Evolutionary conservation across 2,329 filamentous ascomycete species (phyloP).

Genomic region (Botrytis cinerea): DNA sequence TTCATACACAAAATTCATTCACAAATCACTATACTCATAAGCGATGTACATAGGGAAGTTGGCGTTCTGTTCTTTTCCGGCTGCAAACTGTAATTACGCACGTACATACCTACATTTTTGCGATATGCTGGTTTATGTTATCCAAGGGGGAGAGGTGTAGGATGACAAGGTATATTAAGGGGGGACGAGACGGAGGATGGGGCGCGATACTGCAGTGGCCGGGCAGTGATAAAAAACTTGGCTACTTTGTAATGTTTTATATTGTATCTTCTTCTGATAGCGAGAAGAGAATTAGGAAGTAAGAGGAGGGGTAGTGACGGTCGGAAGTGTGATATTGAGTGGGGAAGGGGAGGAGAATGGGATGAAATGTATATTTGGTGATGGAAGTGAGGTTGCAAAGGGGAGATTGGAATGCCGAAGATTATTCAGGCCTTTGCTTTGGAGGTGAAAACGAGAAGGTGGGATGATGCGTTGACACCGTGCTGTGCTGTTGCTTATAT

Average conservation of each 20-base stretch:
- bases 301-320: background rate
- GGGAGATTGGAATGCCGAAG: background rate
- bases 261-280: conserved; percentile 12
- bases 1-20: conserved; percentile 3
- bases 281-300: background rate
- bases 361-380: conserved; percentile 7
- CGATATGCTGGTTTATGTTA: conserved; percentile 2
- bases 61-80: conserved; percentile 4
- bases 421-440: background rate
- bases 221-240: conserved; percentile 3
- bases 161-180: background rate
- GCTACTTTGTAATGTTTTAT: conserved; percentile 21
- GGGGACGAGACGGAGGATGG: background rate
- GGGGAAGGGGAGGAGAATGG: background rate
- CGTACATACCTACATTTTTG: conserved; percentile 11
- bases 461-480: background rate
- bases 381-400: conserved; percentile 5
- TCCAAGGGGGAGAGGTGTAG: background rate
- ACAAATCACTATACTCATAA: conserved; percentile 9
- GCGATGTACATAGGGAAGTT: conserved; percentile 16
- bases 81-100: conserved; percentile 5
- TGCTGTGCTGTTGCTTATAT: conserved; percentile 24
- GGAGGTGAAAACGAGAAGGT: background rate
- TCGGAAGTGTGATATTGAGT: background rate
- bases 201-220: conserved; percentile 4